These are phyloP conservation scores for Stylosanthes scabra DNA, from an alignment of 331 rosid species.

Conservation along the genomic window DNA sequence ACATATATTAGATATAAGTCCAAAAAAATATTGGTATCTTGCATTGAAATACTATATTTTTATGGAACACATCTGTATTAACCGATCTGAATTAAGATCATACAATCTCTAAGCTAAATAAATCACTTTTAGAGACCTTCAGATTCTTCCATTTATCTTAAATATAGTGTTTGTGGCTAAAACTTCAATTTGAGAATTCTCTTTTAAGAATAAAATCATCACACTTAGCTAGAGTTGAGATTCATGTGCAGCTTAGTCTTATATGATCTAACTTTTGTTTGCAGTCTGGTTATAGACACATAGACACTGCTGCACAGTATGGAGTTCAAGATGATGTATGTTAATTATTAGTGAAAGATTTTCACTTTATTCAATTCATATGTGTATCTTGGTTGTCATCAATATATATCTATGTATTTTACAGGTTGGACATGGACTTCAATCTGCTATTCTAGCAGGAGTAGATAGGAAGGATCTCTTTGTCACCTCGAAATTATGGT, in stretches of 20 bases:
- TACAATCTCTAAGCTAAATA: neutral
- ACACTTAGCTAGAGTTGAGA: neutral
- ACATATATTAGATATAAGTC: neutral
- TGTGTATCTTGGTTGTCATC: neutral
- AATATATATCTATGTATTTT: neutral
- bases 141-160: no score
- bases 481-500: constrained; percentile 58
- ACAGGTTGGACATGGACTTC: constrained; percentile 52
- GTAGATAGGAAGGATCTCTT: constrained; percentile 58
- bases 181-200: no score
- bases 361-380: neutral
- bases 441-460: constrained; percentile 56
- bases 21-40: neutral
- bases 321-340: constrained; percentile 55
- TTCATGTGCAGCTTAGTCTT: neutral
- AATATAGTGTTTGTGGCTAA: no score
- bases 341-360: neutral
- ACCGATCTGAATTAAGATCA: neutral
- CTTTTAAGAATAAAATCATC: no score
- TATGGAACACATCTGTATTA: neutral
- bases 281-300: constrained; percentile 57
- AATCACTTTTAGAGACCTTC: neutral
- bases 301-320: constrained; percentile 52
- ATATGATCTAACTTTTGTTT: constrained; percentile 14
- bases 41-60: neutral